Evolutionary conservation across 164 flowering plant genomes (phyloP), one percentile per base, ranked within the genome.

Genomic region (Paratinospora sagittata): DNA sequence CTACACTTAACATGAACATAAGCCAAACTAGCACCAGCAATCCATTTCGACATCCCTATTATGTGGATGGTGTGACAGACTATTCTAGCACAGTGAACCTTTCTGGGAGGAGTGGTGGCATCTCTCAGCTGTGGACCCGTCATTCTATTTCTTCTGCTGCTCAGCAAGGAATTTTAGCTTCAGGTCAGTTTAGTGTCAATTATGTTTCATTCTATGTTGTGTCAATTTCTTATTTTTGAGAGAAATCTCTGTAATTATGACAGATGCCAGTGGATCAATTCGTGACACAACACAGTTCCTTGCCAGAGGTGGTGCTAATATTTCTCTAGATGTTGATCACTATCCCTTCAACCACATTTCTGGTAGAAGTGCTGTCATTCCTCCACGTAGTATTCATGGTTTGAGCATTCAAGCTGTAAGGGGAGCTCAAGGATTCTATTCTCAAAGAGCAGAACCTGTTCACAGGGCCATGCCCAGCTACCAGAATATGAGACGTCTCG

Each of bases 1-100:
- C 85, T 67, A 70, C 83, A 39, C 72, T 77, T 71, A 87, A 85
- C 70, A 66, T 82, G 73, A 89, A 84, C 69, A 34, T 84, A 27
- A 78, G 81, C 73, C 47, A 78, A 19, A 72, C 73, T 61, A 79
- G 86, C 67, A 67, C 77, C 21, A 75, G 63, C 73, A 82, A 80
- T 76, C 75, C 78, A 58, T 62, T 78, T 11, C 80, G 61, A 68
- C 75, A 61, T 72, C 79, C 81, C 27, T 76, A 72, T 75, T 63
- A 81, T 26, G 52, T 80, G 34, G 74, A 79, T 49, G 76, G 64
- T 30, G 67, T 69, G 9, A 30, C 73, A 71, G 79, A 84, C 58
- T 82, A 73, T 69, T 72, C 82, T 75, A 69, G 68, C 73, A 67
- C 81, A 3, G 63, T 72, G 69, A 84, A 85, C 63, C 67, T 71